phyloP scores from a whole-genome alignment of 345 rosid species.

The Pugionium cornutum region DNA sequence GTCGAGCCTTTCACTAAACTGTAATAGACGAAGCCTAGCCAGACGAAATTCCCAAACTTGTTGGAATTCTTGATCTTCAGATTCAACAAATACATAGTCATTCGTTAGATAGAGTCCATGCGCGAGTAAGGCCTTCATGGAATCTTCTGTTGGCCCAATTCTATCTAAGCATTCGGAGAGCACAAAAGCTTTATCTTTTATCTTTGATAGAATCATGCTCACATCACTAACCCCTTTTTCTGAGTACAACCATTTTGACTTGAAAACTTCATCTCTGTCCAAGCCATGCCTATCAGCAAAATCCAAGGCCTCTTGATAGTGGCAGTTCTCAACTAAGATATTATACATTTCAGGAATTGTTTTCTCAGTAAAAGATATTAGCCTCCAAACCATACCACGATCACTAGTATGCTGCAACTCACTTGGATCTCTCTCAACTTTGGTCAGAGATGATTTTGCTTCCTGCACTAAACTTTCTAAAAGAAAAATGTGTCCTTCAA shows the following conservation, averaged over 20 bases:
- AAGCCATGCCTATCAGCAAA: constrained; percentile 77
- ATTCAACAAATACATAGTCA: constrained; percentile 52
- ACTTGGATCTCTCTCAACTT: constrained; percentile 42
- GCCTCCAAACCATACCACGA: constrained; percentile 57
- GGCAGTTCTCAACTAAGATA: constrained; percentile 56
- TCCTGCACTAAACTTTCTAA: constrained; percentile 56
- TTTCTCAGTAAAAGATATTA: constrained; percentile 74
- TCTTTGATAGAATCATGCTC: constrained; percentile 54
- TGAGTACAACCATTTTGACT: constrained; percentile 84
- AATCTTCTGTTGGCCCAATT: constrained; percentile 82
- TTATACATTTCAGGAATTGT: constrained; percentile 80
- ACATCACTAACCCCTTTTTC: constrained; percentile 59
- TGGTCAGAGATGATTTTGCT: constrained; percentile 38
- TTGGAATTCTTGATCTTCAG: constrained; percentile 53
- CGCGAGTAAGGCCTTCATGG: constrained; percentile 68
- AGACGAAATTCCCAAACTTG: constrained; percentile 69
- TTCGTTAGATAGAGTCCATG: constrained; percentile 65
- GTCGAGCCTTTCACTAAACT: constrained; percentile 83
- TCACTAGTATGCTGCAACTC: constrained; percentile 38
- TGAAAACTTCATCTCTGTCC: constrained; percentile 77
- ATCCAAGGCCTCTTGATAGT: constrained; percentile 71
- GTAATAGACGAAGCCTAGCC: constrained; percentile 82
- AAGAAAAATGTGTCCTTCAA: constrained; percentile 65
- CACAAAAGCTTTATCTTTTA: constrained; percentile 70
- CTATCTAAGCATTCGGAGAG: constrained; percentile 77